Conservation (phyloP, 2,329 filamentous ascomycete genomes). For the Trichoderma sp. region DNA sequence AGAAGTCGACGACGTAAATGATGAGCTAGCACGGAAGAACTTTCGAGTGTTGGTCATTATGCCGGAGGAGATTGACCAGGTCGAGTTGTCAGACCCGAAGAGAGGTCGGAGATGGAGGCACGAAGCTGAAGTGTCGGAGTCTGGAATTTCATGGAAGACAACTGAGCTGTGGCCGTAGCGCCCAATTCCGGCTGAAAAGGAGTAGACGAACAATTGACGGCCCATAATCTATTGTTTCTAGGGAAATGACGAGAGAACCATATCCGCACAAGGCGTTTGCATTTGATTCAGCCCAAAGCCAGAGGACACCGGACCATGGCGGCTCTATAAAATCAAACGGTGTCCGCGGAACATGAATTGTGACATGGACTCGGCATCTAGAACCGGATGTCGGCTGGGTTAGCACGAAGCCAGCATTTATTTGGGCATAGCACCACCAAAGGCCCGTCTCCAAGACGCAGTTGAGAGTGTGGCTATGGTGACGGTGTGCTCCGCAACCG, state of each 20-base stretch:
- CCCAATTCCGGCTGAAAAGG: not conserved
- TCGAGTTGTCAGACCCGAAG: slow-evolving; percentile 66
- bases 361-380: not conserved
- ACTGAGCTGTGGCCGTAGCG: slow-evolving; percentile 66
- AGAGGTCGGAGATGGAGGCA: slow-evolving; percentile 65
- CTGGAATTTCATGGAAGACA: slow-evolving; percentile 58
- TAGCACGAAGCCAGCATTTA: not conserved
- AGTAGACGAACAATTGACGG: not conserved
- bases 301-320: not conserved
- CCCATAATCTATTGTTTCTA: not conserved
- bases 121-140: slow-evolving; percentile 48
- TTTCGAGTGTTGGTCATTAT: slow-evolving; percentile 82
- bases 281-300: not conserved
- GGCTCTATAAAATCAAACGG: slow-evolving; percentile 1
- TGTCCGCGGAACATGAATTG: not conserved
- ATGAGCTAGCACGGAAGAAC: slow-evolving; percentile 66
- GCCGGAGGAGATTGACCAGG: slow-evolving; percentile 71
- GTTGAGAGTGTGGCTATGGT: not conserved
- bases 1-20: slow-evolving; percentile 67
- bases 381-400: not conserved
- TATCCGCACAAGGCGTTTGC: not conserved
- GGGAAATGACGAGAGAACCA: not conserved
- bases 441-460: not conserved
- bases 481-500: not conserved
- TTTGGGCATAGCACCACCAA: not conserved